These are phyloP conservation scores for Austroboletus novae-zelandiae DNA, from an alignment of 1,284 basidiomycete genomes.

Conservation along the genomic window DNA sequence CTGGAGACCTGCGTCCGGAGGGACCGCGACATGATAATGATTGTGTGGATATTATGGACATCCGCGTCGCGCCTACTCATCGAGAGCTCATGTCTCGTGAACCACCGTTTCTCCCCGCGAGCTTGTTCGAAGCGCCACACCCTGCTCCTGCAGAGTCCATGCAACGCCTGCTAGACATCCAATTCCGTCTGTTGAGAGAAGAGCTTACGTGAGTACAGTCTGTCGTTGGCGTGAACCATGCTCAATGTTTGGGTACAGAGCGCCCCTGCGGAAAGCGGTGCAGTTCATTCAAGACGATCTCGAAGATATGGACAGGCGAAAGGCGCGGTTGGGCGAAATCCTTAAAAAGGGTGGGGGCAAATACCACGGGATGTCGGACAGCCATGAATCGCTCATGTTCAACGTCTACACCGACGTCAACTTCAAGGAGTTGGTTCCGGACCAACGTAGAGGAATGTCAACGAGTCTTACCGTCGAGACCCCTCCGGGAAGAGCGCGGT, in stretches of 20 bases:
- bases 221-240: background rate
- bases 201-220: slow-evolving; percentile 54
- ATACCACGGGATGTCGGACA: slow-evolving; percentile 39
- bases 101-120: slow-evolving; percentile 57
- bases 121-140: slow-evolving; percentile 58
- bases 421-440: slow-evolving; percentile 42
- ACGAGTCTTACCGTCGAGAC: slow-evolving; percentile 43
- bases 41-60: slow-evolving; percentile 48
- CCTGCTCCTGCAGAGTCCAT: slow-evolving; percentile 53
- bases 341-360: slow-evolving; percentile 44
- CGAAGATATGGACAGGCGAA: slow-evolving; percentile 12
- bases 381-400: slow-evolving; percentile 49
- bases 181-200: slow-evolving; percentile 68
- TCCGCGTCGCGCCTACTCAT: slow-evolving; percentile 62
- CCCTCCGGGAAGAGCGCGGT: slow-evolving; percentile 54
- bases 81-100: slow-evolving; percentile 49
- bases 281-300: slow-evolving; percentile 47
- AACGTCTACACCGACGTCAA: slow-evolving; percentile 52
- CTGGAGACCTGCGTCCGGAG: slow-evolving; percentile 45
- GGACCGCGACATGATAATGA: slow-evolving; percentile 72
- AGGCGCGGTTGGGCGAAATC: slow-evolving; percentile 36
- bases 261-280: slow-evolving; percentile 49
- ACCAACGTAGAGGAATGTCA: slow-evolving; percentile 45
- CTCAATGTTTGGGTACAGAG: slow-evolving; percentile 32
- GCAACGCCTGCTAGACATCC: slow-evolving; percentile 62